Evolutionary conservation across 176 grass and related monocot genomes (phyloP), one percentile per base, ranked within the genome.

Genomic region (Triticum turgidum): DNA sequence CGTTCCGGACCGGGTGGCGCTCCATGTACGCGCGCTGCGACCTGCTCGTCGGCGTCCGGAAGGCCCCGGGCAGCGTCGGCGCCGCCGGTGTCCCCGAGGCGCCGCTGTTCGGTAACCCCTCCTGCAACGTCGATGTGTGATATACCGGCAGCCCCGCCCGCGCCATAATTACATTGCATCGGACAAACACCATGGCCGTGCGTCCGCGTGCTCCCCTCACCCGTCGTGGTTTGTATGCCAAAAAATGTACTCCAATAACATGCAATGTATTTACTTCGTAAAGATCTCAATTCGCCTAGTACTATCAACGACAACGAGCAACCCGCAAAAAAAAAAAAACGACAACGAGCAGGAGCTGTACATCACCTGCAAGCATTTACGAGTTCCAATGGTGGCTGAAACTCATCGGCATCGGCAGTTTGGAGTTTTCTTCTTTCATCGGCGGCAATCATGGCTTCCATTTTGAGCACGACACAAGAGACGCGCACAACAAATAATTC

Each of bases 1-100:
- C 93, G 10, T 98, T 94, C 85, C 80, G 80, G 33, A 42, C 86
- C 17, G 49, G 84, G 25, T 95, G 91, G 96, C 83, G 67, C 80
- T 73, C 78, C 59, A 59, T 98, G 61, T 93, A 93, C 89, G 91
- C 89, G 74, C 90, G 91, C 77, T 98, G 93, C 63, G 91, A 98
- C 77, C 4, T 98, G 86, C 83, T 98, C 49, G 64, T 94, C 80
- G 90, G 79, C 76, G 64, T 93, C 30, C 84, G 65, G 38, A 74
- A 61, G 72, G 81, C 58, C 6, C 72, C 9, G 21, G 61, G 25
- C 6, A 37, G 34, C 37, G 72, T 51, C 72, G 56, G 30, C 30
- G 63, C 5, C 51, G 62, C 7, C 17, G 47, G 32, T 8, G 51
- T 17, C 7, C 58, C 82, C 0, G 73, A 88, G 85, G 90, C 86